phyloP scores from a whole-genome alignment of 73 alveolate species.

The Stentor coeruleus region DNA sequence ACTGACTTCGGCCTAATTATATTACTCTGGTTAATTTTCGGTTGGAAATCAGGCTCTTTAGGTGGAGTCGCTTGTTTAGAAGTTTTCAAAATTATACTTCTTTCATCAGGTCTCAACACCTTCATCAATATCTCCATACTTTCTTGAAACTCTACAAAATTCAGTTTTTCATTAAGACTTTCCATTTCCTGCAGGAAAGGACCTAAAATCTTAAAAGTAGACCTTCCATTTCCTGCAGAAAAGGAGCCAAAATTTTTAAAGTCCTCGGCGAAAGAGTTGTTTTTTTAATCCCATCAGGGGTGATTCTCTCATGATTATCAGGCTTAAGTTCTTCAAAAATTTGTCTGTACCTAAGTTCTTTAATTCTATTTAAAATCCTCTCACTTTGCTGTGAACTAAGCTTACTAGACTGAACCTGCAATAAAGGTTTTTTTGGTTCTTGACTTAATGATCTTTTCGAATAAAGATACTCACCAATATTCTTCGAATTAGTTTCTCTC shows the following conservation, averaged over 20 bases:
- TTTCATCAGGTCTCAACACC: neutral
- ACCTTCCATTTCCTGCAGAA: neutral
- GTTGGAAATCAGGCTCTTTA: neutral
- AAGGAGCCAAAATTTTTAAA: neutral
- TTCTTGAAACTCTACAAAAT: neutral
- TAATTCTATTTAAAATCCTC: neutral
- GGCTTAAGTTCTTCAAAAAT: neutral
- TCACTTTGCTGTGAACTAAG: constrained; percentile 2
- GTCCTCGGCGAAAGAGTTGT: neutral
- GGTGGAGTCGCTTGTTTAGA: neutral
- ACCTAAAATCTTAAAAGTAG: neutral
- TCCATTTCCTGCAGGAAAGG: constrained; percentile 17
- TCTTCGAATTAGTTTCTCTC: neutral
- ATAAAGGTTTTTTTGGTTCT: neutral
- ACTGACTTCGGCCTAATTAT: neutral
- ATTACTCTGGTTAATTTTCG: neutral
- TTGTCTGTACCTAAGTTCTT: neutral
- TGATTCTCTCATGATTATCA: neutral
- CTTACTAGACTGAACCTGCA: neutral
- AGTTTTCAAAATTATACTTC: neutral
- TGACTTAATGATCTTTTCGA: neutral
- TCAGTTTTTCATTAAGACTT: neutral
- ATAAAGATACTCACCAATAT: constrained; percentile 3
- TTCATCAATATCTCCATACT: constrained; percentile 7
- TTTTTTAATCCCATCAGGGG: neutral